A percentile compares a stretch with the other conserved stretches of the same genome.
phyloP scores from a whole-genome alignment of 805 yeast genomes.

The Cyberlindnera samutprakarnensis region DNA sequence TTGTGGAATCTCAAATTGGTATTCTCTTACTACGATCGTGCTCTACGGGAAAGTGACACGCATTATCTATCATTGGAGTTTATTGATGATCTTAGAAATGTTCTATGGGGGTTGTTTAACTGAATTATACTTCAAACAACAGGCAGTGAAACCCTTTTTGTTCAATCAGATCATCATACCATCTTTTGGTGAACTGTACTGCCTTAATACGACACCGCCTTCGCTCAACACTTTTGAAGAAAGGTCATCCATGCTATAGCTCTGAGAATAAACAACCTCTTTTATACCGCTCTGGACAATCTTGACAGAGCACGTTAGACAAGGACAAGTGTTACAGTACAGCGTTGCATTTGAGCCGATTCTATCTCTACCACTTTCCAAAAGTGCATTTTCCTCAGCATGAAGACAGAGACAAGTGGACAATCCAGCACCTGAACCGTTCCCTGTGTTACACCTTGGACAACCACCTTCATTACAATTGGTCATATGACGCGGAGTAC shows the following conservation, averaged over 20 bases:
- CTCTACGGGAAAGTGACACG: constrained; percentile 25
- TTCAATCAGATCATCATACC: constrained; percentile 9
- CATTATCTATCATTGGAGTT: constrained; percentile 42
- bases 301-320: constrained; percentile 91
- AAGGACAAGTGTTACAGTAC: constrained; percentile 96
- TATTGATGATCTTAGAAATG: constrained; percentile 43
- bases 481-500: constrained; percentile 82
- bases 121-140: background rate
- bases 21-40: constrained; percentile 50
- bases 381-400: constrained; percentile 93
- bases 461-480: constrained; percentile 98
- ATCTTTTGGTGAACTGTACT: constrained; percentile 30
- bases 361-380: constrained; percentile 91
- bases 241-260: constrained; percentile 85
- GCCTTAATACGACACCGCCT: constrained; percentile 69
- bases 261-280: constrained; percentile 89
- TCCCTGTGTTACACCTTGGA: constrained; percentile 72
- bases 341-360: constrained; percentile 56
- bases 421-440: constrained; percentile 52
- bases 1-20: constrained; percentile 56
- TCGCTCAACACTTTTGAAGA: constrained; percentile 63
- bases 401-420: constrained; percentile 89
- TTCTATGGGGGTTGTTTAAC: constrained; percentile 26
- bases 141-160: too few species aligned
- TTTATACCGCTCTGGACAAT: constrained; percentile 87